A percentile compares a stretch with the other conserved stretches of the same genome.
phyloP scores from a whole-genome alignment of 164 flowering plant species.

The Akebia trifoliata region DNA sequence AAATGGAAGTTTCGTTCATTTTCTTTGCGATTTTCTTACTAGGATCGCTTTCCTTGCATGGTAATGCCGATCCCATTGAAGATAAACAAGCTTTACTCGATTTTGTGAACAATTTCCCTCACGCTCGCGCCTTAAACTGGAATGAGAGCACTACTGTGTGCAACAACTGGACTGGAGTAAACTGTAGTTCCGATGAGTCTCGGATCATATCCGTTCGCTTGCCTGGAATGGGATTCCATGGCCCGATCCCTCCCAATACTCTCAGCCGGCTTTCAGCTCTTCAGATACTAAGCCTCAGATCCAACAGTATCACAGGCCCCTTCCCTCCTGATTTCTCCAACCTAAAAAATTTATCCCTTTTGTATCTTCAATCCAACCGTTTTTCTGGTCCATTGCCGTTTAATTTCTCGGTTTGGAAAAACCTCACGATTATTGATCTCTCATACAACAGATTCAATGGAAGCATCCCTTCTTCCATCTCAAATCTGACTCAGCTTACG shows the following conservation, averaged over 20 bases:
- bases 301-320: constrained; percentile 50
- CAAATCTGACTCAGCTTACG: constrained; percentile 54
- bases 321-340: constrained; percentile 62
- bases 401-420: constrained; percentile 64
- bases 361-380: constrained; percentile 61
- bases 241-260: constrained; percentile 55
- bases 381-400: constrained; percentile 67
- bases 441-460: constrained; percentile 68
- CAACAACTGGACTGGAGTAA: constrained; percentile 53
- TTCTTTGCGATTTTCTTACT: constrained; percentile 9
- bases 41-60: constrained; percentile 1
- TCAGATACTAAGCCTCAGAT: constrained; percentile 60
- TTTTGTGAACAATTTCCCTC: constrained; percentile 38
- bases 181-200: constrained; percentile 46
- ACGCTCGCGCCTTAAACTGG: constrained; percentile 57
- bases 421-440: constrained; percentile 48
- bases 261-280: constrained; percentile 54
- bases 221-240: constrained; percentile 55
- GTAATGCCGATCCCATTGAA: constrained; percentile 24
- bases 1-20: constrained; percentile 10
- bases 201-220: constrained; percentile 49
- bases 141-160: constrained; percentile 15
- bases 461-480: constrained; percentile 54
- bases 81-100: constrained; percentile 74
- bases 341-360: constrained; percentile 40